phyloP scores from a whole-genome alignment of 176 grass and related monocot species.

The Saccharum spontaneum region DNA sequence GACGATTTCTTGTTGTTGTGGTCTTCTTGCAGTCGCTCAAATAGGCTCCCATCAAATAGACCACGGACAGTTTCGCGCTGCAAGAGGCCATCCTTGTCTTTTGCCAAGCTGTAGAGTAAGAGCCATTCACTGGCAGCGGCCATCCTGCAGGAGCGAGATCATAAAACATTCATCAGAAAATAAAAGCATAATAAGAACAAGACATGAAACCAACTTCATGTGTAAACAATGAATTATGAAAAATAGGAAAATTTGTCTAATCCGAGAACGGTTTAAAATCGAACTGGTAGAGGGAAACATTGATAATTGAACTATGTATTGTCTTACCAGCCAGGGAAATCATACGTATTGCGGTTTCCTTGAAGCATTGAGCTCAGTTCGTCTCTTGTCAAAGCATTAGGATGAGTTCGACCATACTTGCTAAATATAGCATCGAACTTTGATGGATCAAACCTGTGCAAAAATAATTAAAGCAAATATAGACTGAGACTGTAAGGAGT shows the following conservation, averaged over 20 bases:
- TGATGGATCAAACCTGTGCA: slow-evolving; percentile 62
- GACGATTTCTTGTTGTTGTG: slow-evolving; percentile 35
- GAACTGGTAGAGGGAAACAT: background rate
- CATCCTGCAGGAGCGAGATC: background rate
- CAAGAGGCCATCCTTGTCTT: slow-evolving; percentile 50
- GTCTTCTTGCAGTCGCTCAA: slow-evolving; percentile 40
- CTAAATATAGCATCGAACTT: slow-evolving; percentile 75
- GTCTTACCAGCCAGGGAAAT: slow-evolving; percentile 55
- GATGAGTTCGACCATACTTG: slow-evolving; percentile 52
- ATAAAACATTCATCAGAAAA: background rate
- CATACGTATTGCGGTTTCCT: slow-evolving; percentile 51
- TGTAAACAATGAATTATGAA: background rate
- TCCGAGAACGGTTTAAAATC: background rate
- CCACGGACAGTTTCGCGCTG: slow-evolving; percentile 46
- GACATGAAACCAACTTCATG: background rate
- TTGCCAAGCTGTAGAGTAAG: slow-evolving; percentile 50
- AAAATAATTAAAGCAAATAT: background rate
- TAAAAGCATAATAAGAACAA: background rate
- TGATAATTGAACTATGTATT: slow-evolving; percentile 1
- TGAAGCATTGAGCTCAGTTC: slow-evolving; percentile 50
- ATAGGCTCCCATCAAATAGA: slow-evolving; percentile 59
- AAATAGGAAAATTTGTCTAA: background rate
- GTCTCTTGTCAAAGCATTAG: slow-evolving; percentile 48
- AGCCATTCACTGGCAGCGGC: slow-evolving; percentile 38
- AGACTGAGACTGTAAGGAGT: background rate